Evolutionary conservation across 306 rosid genomes (phyloP), one percentile per base, ranked within the genome.

Genomic region (Sesbania bispinosa): DNA sequence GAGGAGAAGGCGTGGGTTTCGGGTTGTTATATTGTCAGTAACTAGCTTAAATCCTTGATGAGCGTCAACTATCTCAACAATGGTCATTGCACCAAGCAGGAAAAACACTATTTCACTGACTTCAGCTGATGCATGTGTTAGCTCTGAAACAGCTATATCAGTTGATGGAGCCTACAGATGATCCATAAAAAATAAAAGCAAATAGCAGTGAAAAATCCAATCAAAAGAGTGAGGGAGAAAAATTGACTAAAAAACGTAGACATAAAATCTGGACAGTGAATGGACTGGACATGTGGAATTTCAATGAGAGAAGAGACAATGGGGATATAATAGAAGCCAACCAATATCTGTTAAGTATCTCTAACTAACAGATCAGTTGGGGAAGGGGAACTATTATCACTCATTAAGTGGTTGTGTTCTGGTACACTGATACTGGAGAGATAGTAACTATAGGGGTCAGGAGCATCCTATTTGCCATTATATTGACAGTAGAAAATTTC

Each of bases 31-130:
- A 63, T 82, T 90, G 85, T 90, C 97, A 11, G 97, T 87, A 80
- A 94, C 96, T 81, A 94, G 80, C 85, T 94, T 94, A 83, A 94
- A 94, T 74, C 98, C 97, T 81, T 90, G 98, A 89, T 94, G 97
- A 66, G 98, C 88, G 52, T 94, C 97, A 62, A 94, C 69, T 39
- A 94, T 86, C 79, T 94, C 97, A 54, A 94, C 97, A 59, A 94
- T 94, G 57, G 97, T 94, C 98, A 94, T 94, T 57, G 98, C 98
- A 55, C 97, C 97, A 62, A 94, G 89, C 87, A 94, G 67, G 88
- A 94, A 94, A 81, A 90, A 94, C 76, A 94, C 97, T 80, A 94
- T 90, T 80, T 89, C 95, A 80, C 97, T 90, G 74, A 90, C 96
- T 94, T 90, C 98, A 1, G 89, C 92, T 66, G 95, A 90, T 14